Percentiles rank a stretch among this genome's conserved stretches.
Conservation (phyloP, 139 green algal species). For the Chlamydomonas sphaeroides region DNA sequence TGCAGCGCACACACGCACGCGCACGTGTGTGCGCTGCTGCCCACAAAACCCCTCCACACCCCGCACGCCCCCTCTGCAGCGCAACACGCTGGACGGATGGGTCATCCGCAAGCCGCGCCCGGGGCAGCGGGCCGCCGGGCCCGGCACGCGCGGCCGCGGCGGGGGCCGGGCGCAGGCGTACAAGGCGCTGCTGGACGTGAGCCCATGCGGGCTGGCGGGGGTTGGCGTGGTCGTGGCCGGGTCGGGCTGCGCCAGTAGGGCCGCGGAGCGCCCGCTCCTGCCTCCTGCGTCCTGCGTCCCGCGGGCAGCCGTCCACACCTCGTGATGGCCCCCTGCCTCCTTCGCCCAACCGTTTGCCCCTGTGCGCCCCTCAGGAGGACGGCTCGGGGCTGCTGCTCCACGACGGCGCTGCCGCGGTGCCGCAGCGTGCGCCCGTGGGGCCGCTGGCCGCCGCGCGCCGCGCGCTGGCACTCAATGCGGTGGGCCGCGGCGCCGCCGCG, state of each 20-base stretch:
- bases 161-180: conserved; percentile 1
- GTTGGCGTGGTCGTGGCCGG: too few species aligned
- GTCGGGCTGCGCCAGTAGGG: too few species aligned
- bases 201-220: background rate
- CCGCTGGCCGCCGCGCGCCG: conserved; percentile 14
- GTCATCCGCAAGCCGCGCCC: conserved; percentile 51
- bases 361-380: conserved; percentile 26
- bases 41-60: too few species aligned
- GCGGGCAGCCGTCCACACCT: too few species aligned
- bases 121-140: background rate
- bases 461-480: conserved; percentile 44
- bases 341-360: too few species aligned
- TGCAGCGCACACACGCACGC: too few species aligned
- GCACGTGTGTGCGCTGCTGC: too few species aligned
- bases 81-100: conserved; percentile 52
- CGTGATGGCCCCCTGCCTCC: too few species aligned
- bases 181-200: conserved; percentile 29
- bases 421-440: conserved; percentile 25
- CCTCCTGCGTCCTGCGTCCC: too few species aligned
- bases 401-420: conserved; percentile 25
- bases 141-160: background rate
- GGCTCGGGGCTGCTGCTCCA: conserved; percentile 24
- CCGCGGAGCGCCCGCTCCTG: too few species aligned
- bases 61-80: conserved; percentile 42
- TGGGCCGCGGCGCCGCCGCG: background rate